Percentiles rank a stretch among this genome's conserved stretches.
Conservation (phyloP, 1,139 yeast genomes). For the Hemisphaericaspora lyxosophila region DNA sequence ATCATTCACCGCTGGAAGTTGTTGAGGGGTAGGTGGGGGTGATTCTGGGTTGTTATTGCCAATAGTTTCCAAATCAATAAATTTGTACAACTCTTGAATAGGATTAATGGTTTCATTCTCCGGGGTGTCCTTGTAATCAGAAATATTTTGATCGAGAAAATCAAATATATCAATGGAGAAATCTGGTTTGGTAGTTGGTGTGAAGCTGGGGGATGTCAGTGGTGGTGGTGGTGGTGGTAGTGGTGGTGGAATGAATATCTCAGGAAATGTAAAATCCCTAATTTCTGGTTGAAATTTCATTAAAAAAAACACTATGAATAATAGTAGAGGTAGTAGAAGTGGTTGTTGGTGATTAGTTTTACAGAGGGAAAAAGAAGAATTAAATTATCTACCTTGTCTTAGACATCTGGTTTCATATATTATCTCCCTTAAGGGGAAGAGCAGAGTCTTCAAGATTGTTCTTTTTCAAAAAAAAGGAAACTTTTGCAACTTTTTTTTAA, state of each 20-base stretch:
- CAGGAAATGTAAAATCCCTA: slow-evolving; percentile 1
- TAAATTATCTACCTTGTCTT: not conserved
- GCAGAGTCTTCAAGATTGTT: too few species aligned
- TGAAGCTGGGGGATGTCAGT: too few species aligned
- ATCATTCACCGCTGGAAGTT: not conserved
- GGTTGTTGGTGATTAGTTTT: not conserved
- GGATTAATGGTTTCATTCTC: not conserved
- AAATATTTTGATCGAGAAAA: not conserved
- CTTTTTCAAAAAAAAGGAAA: not conserved
- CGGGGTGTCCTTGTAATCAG: slow-evolving; percentile 2
- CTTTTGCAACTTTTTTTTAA: slow-evolving; percentile 1
- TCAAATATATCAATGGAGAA: not conserved
- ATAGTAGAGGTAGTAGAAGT: too few species aligned
- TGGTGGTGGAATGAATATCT: not conserved
- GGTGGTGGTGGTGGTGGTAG: not conserved
- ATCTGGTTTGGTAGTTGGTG: not conserved
- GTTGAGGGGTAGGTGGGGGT: not conserved
- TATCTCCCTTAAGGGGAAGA: too few species aligned
- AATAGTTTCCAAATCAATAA: not conserved
- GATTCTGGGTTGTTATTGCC: not conserved
- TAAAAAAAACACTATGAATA: too few species aligned
- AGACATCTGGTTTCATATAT: not conserved
- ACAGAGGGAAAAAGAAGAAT: not conserved
- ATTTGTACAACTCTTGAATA: not conserved
- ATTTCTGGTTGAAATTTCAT: slow-evolving; percentile 1